These are phyloP conservation scores for Scheffersomyces parashehatae DNA, from an alignment of 1,139 yeast species.

Conservation along the genomic window DNA sequence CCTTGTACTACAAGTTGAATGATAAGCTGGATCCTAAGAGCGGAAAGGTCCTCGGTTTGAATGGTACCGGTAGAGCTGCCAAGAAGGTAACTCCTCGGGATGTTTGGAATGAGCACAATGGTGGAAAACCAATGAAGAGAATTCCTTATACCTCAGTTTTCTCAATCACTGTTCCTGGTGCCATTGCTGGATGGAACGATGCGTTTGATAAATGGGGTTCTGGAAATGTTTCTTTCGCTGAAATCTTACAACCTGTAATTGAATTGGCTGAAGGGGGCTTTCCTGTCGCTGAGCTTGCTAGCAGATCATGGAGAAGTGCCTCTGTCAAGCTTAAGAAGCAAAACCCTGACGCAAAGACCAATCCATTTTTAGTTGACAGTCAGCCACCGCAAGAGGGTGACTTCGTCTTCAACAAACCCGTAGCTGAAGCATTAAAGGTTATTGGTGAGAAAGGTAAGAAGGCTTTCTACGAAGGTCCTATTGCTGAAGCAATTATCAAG, in stretches of 20 bases:
- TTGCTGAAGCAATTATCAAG: conserved; percentile 65
- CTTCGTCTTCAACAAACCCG: conserved; percentile 49
- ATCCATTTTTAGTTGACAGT: conserved; percentile 37
- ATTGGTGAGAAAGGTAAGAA: conserved; percentile 60
- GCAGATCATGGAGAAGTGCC: conserved; percentile 51
- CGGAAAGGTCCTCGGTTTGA: conserved; percentile 58
- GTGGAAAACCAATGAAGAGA: conserved; percentile 42
- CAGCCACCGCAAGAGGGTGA: conserved; percentile 62
- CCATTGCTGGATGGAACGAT: conserved; percentile 77
- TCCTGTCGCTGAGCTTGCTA: conserved; percentile 61
- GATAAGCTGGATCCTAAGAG: conserved; percentile 16
- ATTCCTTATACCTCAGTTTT: conserved; percentile 53
- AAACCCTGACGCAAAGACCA: conserved; percentile 30
- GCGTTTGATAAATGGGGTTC: conserved; percentile 72
- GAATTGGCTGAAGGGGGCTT: conserved; percentile 69
- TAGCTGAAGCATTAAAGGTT: conserved; percentile 55
- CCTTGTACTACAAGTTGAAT: conserved; percentile 55
- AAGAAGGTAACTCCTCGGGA: conserved; percentile 49
- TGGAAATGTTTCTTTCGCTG: conserved; percentile 58
- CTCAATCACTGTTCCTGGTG: conserved; percentile 74
- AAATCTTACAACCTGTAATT: conserved; percentile 69
- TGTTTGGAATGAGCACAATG: conserved; percentile 41
- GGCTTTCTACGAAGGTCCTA: conserved; percentile 68
- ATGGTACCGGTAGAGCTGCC: conserved; percentile 79
- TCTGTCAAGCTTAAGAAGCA: conserved; percentile 38